A percentile compares a stretch with the other conserved stretches of the same genome.
Conservation (phyloP, 106 monocot genomes). For the Dendrobium chrysotoxum region DNA sequence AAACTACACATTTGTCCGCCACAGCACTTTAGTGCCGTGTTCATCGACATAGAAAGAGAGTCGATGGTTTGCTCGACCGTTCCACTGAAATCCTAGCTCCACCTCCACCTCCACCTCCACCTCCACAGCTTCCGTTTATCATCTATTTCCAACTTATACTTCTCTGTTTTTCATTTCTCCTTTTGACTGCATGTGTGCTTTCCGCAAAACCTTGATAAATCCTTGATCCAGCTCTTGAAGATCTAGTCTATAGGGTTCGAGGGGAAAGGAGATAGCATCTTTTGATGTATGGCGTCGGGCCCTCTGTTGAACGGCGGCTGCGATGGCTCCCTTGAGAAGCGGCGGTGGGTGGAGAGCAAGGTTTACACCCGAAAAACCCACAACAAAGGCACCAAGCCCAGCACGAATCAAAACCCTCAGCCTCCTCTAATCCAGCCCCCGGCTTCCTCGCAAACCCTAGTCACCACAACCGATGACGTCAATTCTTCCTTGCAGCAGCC, state of each 20-base stretch:
- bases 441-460: slow-evolving; percentile 11
- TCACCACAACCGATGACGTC: slow-evolving; percentile 12
- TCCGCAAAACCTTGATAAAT: background rate
- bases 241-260: background rate
- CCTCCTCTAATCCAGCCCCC: slow-evolving; percentile 11
- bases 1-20: background rate
- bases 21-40: background rate
- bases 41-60: background rate
- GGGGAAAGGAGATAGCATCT: background rate
- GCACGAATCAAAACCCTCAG: slow-evolving; percentile 2
- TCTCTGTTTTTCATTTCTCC: background rate
- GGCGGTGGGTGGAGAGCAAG: slow-evolving; percentile 37
- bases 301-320: slow-evolving; percentile 4
- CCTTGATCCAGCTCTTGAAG: background rate
- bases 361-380: slow-evolving; percentile 42
- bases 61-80: background rate
- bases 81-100: slow-evolving; percentile 4
- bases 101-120: background rate
- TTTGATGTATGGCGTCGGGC: slow-evolving; percentile 12
- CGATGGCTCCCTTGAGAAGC: slow-evolving; percentile 27
- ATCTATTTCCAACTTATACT: background rate
- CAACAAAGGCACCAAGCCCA: slow-evolving; percentile 18
- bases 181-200: background rate
- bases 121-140: too few species aligned
- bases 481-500: slow-evolving; percentile 14